Evolutionary conservation across 352 stramenopile species (phyloP).

Genomic region (Globisporangium ultimum): DNA sequence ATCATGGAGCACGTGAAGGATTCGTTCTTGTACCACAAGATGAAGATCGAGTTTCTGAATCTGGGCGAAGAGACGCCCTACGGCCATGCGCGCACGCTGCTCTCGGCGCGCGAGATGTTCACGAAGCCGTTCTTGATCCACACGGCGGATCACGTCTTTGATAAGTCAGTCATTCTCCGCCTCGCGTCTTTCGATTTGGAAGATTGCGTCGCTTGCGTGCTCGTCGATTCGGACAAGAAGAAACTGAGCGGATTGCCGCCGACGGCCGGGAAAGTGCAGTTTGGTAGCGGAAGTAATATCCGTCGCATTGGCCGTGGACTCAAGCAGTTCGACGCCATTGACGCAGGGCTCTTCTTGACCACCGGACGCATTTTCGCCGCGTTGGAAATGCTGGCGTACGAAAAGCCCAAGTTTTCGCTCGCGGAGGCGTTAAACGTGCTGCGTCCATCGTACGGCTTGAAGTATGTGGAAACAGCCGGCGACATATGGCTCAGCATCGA

Average conservation of each 20-base stretch:
- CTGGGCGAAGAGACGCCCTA: conserved; percentile 75
- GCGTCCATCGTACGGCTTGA: conserved; percentile 70
- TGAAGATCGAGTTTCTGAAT: conserved; percentile 84
- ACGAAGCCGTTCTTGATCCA: conserved; percentile 78
- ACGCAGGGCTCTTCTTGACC: conserved; percentile 74
- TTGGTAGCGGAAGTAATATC: conserved; percentile 50
- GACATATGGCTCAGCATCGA: conserved; percentile 81
- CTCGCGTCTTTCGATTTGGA: conserved; percentile 73
- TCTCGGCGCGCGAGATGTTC: conserved; percentile 80
- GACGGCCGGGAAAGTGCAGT: conserved; percentile 67
- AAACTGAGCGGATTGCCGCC: conserved; percentile 54
- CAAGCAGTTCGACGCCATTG: conserved; percentile 73
- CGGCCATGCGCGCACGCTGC: conserved; percentile 67
- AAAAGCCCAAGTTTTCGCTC: conserved; percentile 83
- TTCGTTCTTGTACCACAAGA: conserved; percentile 66
- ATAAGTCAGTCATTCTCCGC: conserved; percentile 63
- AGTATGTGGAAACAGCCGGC: conserved; percentile 59
- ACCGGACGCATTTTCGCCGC: conserved; percentile 70
- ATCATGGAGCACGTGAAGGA: conserved; percentile 81
- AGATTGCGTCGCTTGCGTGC: conserved; percentile 68
- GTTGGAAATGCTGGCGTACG: conserved; percentile 79
- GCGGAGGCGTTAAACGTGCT: conserved; percentile 80
- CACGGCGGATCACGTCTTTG: conserved; percentile 83
- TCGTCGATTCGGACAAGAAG: conserved; percentile 65
- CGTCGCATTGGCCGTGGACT: conserved; percentile 64